A percentile compares a stretch with the other conserved stretches of the same genome.
phyloP scores from a whole-genome alignment of 495 filamentous ascomycete genomes.

The Pseudevernia furfuracea region DNA sequence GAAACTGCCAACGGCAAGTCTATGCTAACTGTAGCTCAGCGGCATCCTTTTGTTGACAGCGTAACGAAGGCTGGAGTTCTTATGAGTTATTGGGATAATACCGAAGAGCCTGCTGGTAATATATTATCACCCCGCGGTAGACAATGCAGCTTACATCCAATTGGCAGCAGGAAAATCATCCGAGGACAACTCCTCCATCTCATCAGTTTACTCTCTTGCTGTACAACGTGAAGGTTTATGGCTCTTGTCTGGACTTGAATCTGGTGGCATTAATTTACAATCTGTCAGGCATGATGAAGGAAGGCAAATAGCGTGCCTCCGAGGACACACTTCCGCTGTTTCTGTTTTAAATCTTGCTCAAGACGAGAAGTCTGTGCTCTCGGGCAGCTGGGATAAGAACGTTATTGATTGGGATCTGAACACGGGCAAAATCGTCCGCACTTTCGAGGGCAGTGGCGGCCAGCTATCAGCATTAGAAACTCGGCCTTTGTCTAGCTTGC shows the following conservation, averaged over 20 bases:
- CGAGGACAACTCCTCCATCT: slow-evolving; percentile 52
- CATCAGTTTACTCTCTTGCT: slow-evolving; percentile 89
- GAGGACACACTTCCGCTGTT: slow-evolving; percentile 84
- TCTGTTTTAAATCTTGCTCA: slow-evolving; percentile 74
- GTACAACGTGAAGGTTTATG: slow-evolving; percentile 84
- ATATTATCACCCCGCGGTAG: background rate
- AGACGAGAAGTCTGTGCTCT: slow-evolving; percentile 82
- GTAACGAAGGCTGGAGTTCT: slow-evolving; percentile 89
- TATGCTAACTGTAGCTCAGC: slow-evolving; percentile 88
- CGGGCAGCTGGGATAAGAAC: slow-evolving; percentile 93
- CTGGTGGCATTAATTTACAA: slow-evolving; percentile 86
- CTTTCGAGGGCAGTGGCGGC: slow-evolving; percentile 65
- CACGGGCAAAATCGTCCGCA: slow-evolving; percentile 66
- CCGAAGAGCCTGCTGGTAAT: slow-evolving; percentile 41
- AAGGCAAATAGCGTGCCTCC: slow-evolving; percentile 70
- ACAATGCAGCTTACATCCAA: slow-evolving; percentile 23
- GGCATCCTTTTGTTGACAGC: slow-evolving; percentile 95
- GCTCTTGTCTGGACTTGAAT: slow-evolving; percentile 83
- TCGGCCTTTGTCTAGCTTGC: slow-evolving; percentile 65
- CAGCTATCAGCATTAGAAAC: slow-evolving; percentile 87
- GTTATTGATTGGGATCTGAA: slow-evolving; percentile 95
- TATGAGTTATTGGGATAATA: slow-evolving; percentile 95
- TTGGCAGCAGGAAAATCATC: slow-evolving; percentile 27
- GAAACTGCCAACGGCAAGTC: slow-evolving; percentile 92
- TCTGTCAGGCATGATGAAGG: slow-evolving; percentile 94